Evolutionary conservation across 2,329 filamentous ascomycete species (phyloP).

Genomic region (Nigrospora osmanthi): DNA sequence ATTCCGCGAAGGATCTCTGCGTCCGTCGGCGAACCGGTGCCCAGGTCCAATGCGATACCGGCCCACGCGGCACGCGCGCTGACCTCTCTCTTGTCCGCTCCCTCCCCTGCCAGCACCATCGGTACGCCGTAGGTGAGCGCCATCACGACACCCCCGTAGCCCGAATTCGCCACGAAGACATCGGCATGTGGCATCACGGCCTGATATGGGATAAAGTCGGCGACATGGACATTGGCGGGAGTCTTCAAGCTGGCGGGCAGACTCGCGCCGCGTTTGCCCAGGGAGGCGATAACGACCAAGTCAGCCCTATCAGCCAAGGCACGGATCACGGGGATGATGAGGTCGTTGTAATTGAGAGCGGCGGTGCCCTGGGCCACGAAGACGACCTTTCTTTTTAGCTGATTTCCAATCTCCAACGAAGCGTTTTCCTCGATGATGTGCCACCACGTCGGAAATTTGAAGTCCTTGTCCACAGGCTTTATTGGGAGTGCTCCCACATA

Average conservation of each 20-base stretch:
- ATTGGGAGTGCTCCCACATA: constrained; percentile 34
- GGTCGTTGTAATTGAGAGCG: constrained; percentile 26
- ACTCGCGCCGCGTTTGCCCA: constrained; percentile 17
- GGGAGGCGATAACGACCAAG: constrained; percentile 25
- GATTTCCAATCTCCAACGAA: background rate
- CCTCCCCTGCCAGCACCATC: constrained; percentile 7
- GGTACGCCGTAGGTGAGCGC: constrained; percentile 8
- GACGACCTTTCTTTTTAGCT: constrained; percentile 28
- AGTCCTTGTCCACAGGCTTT: constrained; percentile 17
- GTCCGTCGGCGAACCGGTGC: constrained; percentile 19
- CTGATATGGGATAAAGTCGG: constrained; percentile 42
- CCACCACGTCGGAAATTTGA: constrained; percentile 36
- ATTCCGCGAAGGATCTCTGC: constrained; percentile 6
- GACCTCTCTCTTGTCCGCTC: constrained; percentile 23
- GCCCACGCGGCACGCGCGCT: constrained; percentile 30
- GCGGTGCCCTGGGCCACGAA: constrained; percentile 41
- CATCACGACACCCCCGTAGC: constrained; percentile 27
- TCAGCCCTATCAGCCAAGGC: constrained; percentile 33
- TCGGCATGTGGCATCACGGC: constrained; percentile 32
- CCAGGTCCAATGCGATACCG: constrained; percentile 36
- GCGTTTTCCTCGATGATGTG: constrained; percentile 26
- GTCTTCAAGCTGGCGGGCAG: constrained; percentile 18
- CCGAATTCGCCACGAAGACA: constrained; percentile 10
- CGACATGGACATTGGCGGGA: constrained; percentile 31
- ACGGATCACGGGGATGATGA: constrained; percentile 35